phyloP scores from a whole-genome alignment of 2,329 filamentous ascomycete genomes.

The Paraphoma sp. region DNA sequence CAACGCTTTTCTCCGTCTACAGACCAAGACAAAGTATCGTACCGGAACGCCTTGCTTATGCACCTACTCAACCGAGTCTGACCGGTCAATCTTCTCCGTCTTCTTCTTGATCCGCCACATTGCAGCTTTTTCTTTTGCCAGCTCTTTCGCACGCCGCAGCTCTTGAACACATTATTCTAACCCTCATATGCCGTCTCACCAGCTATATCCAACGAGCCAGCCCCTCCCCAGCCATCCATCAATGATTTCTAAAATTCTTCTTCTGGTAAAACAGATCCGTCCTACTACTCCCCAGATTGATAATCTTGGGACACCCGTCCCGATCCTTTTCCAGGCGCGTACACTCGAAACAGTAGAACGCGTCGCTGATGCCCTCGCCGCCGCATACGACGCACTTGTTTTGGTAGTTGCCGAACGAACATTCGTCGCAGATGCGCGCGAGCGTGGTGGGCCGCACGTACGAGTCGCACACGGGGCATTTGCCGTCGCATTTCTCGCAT shows the following conservation, averaged over 20 bases:
- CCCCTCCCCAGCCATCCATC: conserved; percentile 36
- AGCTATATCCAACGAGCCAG: not conserved
- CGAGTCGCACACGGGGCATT: conserved; percentile 98
- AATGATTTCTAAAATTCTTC: conserved; percentile 71
- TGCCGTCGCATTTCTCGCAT: conserved; percentile 99
- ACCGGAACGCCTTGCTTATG: conserved; percentile 1
- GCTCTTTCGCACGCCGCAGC: too few relatives aligned
- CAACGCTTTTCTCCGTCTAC: not conserved
- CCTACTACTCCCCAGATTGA: conserved; percentile 92
- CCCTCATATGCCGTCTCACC: not conserved
- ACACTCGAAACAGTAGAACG: conserved; percentile 99
- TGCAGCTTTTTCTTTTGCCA: too few relatives aligned
- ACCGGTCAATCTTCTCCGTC: too few relatives aligned
- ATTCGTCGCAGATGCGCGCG: conserved; percentile 98
- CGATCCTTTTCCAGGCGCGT: conserved; percentile 95
- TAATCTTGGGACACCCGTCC: conserved; percentile 98
- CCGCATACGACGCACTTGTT: conserved; percentile 99
- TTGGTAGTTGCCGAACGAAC: conserved; percentile 99
- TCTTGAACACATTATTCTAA: not conserved
- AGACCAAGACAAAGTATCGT: not conserved
- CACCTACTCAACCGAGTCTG: not conserved
- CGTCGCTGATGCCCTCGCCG: conserved; percentile 96
- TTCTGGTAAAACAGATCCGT: conserved; percentile 88
- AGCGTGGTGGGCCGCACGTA: conserved; percentile 98
- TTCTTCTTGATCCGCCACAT: too few relatives aligned